These are phyloP conservation scores for Paecilomyces sp. DNA, from an alignment of 2,329 filamentous ascomycete genomes.

Conservation along the genomic window DNA sequence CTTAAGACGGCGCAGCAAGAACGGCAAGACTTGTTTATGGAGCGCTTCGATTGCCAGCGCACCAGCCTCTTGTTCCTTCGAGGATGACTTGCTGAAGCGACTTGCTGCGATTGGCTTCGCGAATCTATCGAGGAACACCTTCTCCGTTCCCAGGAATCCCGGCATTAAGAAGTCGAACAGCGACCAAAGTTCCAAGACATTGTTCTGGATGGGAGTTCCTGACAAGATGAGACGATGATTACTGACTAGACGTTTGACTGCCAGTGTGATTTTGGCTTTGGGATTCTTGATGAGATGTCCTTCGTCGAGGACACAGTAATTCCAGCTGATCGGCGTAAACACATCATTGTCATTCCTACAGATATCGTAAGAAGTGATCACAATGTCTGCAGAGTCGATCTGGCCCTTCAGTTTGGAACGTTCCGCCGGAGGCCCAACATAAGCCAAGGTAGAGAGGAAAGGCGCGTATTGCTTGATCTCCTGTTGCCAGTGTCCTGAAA, in stretches of 20 bases:
- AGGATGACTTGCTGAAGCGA: conserved; percentile 92
- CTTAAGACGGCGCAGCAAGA: conserved; percentile 90
- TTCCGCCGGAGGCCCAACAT: conserved; percentile 81
- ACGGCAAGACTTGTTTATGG: conserved; percentile 95
- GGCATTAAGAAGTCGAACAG: conserved; percentile 99
- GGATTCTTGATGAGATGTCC: conserved; percentile 99
- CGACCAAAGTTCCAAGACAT: conserved; percentile 94
- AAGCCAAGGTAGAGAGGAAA: conserved; percentile 82
- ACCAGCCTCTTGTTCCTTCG: conserved; percentile 95
- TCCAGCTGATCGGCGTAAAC: conserved; percentile 80
- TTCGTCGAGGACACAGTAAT: conserved; percentile 95
- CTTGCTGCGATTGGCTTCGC: conserved; percentile 92
- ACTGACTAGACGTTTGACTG: conserved; percentile 80
- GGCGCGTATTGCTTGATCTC: conserved; percentile 94
- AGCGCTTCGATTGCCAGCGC: conserved; percentile 95
- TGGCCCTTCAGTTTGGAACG: conserved; percentile 62
- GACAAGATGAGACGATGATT: conserved; percentile 96
- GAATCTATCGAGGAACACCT: conserved; percentile 93
- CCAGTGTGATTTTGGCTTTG: conserved; percentile 88
- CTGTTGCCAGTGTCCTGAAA: conserved; percentile 98
- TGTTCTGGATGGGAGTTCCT: conserved; percentile 96
- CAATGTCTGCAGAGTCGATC: conserved; percentile 75
- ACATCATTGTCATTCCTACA: conserved; percentile 92
- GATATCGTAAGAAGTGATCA: conserved; percentile 97
- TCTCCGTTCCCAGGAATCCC: conserved; percentile 90